Evolutionary conservation across 352 stramenopile species (phyloP), one percentile per base, ranked within the genome.

Genomic region (Peronosclerospora sorghi): DNA sequence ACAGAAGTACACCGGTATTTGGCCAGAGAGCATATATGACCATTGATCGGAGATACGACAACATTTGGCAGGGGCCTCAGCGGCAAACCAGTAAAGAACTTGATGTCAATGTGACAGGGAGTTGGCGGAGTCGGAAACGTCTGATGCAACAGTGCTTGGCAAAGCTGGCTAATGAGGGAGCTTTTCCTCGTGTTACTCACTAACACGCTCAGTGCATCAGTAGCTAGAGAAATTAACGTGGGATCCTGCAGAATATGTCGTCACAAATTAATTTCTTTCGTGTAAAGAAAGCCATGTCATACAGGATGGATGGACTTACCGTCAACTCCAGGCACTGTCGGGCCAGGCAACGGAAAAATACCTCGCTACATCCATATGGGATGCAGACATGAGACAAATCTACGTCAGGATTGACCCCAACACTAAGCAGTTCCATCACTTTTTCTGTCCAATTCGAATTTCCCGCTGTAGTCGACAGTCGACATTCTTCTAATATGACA

Each of bases 131-230:
- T 50, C 2, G 68, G 67, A 28, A 75, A 81, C 12, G 73, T 71
- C 26, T 77, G 62, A 18, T 80, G 68, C n/a, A 88, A 43, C 29
- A 88, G 24, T 17, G 69, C 57, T 10, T 81, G 45, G 32, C 69
- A 82, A 19, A 88, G 44, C 15, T 71, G 66, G 17, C 69, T 67
- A 17, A 86, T 17, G 8, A 69, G 36, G 8, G 19, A 14, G 23
- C 65, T 59, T 44, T 71, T 69, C 12, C 60, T 63, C 2, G 67
- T 83, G 14, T 68, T 49, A n/a, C 51, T 14, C 9, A 69, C 67
- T 5, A 88, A 44, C 1, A 47, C 30, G 2, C 60, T 54, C 5
- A 86, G 21, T 12, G 61, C 45, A 43, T 78, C 58, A 20, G 67
- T 60, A 8, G 71, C 34, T 20, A 62, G 27, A 32, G 66, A 82